Conservation (phyloP, 352 stramenopile species). For the Blastocystis sp. region DNA sequence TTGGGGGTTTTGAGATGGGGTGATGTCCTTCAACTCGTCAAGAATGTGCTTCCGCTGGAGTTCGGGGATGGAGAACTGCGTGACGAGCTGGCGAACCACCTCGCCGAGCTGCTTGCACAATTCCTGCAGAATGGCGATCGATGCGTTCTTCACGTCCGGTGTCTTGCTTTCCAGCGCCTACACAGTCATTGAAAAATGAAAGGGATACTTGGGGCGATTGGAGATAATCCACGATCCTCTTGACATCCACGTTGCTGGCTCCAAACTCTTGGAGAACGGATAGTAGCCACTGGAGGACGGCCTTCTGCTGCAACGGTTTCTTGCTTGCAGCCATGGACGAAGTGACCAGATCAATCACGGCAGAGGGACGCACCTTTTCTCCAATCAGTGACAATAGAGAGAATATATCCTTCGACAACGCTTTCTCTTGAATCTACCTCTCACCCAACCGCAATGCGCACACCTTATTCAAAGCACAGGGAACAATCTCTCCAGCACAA, state of each 20-base stretch:
- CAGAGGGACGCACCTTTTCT: conserved; percentile 22
- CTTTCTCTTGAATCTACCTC: conserved; percentile 56
- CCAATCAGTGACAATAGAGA: conserved; percentile 16
- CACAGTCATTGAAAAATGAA: background rate
- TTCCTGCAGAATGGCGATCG: background rate
- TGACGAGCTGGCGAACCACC: background rate
- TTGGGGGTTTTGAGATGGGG: too few relatives aligned
- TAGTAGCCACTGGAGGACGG: conserved; percentile 54
- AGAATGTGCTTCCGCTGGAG: conserved; percentile 53
- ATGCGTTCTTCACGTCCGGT: conserved; percentile 34
- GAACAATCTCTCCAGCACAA: background rate
- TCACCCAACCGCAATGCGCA: background rate
- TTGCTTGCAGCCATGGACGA: conserved; percentile 18
- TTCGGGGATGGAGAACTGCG: conserved; percentile 33
- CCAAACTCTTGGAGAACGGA: conserved; percentile 23
- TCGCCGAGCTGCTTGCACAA: conserved; percentile 13
- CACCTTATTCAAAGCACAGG: conserved; percentile 40
- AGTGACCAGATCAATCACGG: conserved; percentile 5
- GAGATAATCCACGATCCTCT: conserved; percentile 4
- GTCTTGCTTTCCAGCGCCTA: background rate
- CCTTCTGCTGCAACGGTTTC: conserved; percentile 55
- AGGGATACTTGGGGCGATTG: background rate
- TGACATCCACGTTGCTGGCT: background rate
- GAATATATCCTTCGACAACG: background rate
- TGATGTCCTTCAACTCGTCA: background rate